These are phyloP conservation scores for Chlamydomonas schloesseri DNA, from an alignment of 139 green algal species.

Conservation along the genomic window DNA sequence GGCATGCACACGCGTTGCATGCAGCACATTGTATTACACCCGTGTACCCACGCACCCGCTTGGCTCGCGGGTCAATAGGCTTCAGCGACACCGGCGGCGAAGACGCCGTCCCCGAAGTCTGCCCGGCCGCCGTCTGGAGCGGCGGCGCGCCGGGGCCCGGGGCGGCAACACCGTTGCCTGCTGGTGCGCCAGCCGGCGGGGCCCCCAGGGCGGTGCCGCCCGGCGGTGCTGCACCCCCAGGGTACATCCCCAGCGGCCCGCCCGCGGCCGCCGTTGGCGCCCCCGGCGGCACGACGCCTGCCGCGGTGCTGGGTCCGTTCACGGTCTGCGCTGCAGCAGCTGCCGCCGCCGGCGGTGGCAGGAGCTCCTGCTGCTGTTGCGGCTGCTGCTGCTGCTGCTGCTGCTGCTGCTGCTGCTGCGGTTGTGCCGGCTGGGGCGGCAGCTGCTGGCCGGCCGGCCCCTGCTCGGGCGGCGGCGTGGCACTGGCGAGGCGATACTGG, in stretches of 20 bases:
- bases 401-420: not conserved
- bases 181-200: too few species aligned
- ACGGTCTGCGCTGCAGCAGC: too few species aligned
- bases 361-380: not conserved
- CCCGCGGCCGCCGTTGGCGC: too few species aligned
- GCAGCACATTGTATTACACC: not conserved
- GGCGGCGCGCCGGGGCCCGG: too few species aligned
- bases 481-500: conserved; percentile 6
- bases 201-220: too few species aligned
- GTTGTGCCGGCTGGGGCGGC: not conserved
- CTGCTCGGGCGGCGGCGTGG: conserved; percentile 10
- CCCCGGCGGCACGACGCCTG: not conserved
- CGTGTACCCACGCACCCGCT: not conserved
- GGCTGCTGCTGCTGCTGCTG: conserved; percentile 4
- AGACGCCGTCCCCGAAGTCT: not conserved
- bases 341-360: too few species aligned
- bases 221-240: too few species aligned
- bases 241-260: not conserved
- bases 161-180: too few species aligned
- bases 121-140: too few species aligned
- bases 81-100: conserved; percentile 1
- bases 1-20: too few species aligned
- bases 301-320: not conserved
- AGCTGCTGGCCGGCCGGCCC: not conserved
- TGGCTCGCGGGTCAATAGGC: conserved; percentile 17